Evolutionary conservation across 2,329 filamentous ascomycete genomes (phyloP), one percentile per base, ranked within the genome.

Genomic region (Chaetomiaceae sp.): DNA sequence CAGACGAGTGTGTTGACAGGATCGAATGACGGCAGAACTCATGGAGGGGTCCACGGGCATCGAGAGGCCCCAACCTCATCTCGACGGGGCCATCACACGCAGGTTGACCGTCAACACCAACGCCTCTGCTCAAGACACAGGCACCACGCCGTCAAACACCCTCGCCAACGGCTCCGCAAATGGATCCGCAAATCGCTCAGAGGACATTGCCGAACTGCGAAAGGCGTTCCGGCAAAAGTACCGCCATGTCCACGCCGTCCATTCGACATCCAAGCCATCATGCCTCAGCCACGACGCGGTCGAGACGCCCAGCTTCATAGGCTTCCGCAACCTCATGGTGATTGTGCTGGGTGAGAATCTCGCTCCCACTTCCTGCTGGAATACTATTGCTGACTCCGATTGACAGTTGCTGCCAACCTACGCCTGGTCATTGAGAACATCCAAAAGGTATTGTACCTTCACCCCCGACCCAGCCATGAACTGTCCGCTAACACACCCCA

Each of bases 371-470:
- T 27, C 4, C 5, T 11, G 6, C 14, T 17, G 6, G 19, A 25
- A 12, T 14, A 20, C 50, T 20, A 19, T 33, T 5, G 52, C 46
- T 44, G 6, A 43, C 36, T n/a, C 23, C 22, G 48, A 20, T 19
- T 44, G 12, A 12, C 56, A 91, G 89, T 97, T 65, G 90, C 92
- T 46, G 94, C 91, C 64, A 99, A 99, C 68, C 72, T 99, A 47
- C 85, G 94, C 59, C 78, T 99, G 65, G 89, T 97, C 75, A 91
- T 99, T 66, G 94, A 97, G 72, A 99, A 99, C 68, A 89, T 92
- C 62, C 89, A 92, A 76, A 96, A 96, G 80, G 89, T 89, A 37
- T 17, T 6, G n/a, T 19, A 11, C 8, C 20, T 17, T 29, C 8
- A 3, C 17, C 11, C 45, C 17, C 44, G 25, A n/a, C 20, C 23